Evolutionary conservation across 176 grass and related monocot genomes (phyloP).

Genomic region (Juncus inflexus): DNA sequence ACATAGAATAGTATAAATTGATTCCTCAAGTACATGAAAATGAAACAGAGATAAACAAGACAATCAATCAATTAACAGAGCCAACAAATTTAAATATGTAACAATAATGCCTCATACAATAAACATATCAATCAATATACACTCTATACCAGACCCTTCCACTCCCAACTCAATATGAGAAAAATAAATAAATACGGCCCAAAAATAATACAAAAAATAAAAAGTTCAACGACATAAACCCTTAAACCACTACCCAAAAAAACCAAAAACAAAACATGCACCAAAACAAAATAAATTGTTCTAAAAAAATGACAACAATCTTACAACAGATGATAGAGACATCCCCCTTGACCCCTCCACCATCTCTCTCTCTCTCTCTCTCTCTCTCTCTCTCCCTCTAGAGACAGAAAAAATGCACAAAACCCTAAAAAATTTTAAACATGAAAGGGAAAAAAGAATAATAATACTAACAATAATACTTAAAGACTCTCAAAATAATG

Average conservation of each 20-base stretch:
- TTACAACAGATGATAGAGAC: slow-evolving; percentile 1
- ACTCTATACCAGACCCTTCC: slow-evolving; percentile 31
- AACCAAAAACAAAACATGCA: slow-evolving; percentile 6
- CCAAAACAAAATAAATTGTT: slow-evolving; percentile 12
- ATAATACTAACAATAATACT: slow-evolving; percentile 23
- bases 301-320: slow-evolving; percentile 26
- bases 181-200: slow-evolving; percentile 15
- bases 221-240: not conserved
- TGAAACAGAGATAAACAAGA: too few species aligned
- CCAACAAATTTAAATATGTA: slow-evolving; percentile 19
- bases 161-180: slow-evolving; percentile 19
- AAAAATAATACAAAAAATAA: slow-evolving; percentile 15
- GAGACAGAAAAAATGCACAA: not conserved
- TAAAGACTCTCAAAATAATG: not conserved
- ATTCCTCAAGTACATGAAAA: too few species aligned
- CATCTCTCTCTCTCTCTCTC: slow-evolving; percentile 21
- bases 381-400: not conserved
- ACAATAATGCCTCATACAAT: slow-evolving; percentile 26
- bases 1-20: too few species aligned
- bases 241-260: not conserved
- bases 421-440: not conserved
- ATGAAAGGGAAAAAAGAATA: slow-evolving; percentile 27
- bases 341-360: slow-evolving; percentile 25
- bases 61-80: slow-evolving; percentile 17
- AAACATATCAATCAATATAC: slow-evolving; percentile 28